Evolutionary conservation across 768 basidiomycete species (phyloP).

Genomic region (Fomitopsis pulvina): DNA sequence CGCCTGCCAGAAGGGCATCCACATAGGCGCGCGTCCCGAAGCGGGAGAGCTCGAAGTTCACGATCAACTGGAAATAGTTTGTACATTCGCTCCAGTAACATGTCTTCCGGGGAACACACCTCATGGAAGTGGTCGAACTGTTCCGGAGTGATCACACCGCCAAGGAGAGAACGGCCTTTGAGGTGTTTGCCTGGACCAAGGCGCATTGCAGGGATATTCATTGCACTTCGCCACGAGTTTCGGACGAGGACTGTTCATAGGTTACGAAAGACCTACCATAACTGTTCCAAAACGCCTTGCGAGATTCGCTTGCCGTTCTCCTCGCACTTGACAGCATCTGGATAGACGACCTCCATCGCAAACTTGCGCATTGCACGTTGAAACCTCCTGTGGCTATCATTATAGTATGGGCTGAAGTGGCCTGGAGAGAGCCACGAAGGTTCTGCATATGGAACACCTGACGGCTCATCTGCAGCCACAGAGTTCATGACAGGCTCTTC

Average conservation of each 20-base stretch:
- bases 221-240: conserved; percentile 41
- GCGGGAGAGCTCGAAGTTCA: conserved; percentile 77
- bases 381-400: conserved; percentile 64
- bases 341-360: conserved; percentile 64
- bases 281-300: conserved; percentile 77
- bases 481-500: conserved; percentile 50
- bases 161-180: conserved; percentile 68
- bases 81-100: not conserved
- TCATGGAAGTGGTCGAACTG: conserved; percentile 96
- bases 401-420: conserved; percentile 74
- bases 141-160: conserved; percentile 68
- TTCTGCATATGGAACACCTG: conserved; percentile 79
- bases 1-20: conserved; percentile 77
- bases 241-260: not conserved
- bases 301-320: conserved; percentile 83
- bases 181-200: conserved; percentile 89
- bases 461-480: conserved; percentile 54
- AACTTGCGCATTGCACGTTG: conserved; percentile 73
- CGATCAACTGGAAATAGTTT: conserved; percentile 46
- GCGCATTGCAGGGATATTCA: conserved; percentile 83
- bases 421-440: conserved; percentile 72
- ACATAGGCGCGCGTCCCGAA: conserved; percentile 83
- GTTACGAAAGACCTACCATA: conserved; percentile 48
- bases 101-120: conserved; percentile 27
- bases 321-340: conserved; percentile 75